A percentile compares a stretch with the other conserved stretches of the same genome.
Conservation (phyloP, 805 yeast species). For the Starmerella etchellsii region DNA sequence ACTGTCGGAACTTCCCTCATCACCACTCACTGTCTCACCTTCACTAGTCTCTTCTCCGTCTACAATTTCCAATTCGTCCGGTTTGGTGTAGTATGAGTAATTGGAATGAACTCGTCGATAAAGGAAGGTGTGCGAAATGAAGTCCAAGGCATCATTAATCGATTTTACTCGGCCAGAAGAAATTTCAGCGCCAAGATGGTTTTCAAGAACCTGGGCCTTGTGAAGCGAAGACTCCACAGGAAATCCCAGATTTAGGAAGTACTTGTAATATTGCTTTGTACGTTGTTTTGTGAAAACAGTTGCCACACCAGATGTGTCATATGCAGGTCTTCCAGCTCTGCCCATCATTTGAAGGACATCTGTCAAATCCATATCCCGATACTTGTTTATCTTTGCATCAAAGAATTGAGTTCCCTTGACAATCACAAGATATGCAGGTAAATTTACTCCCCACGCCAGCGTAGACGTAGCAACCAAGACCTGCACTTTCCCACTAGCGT, state of each 20-base stretch:
- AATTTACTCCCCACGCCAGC: slow-evolving; percentile 98
- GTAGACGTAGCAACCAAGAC: slow-evolving; percentile 95
- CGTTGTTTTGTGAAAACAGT: slow-evolving; percentile 74
- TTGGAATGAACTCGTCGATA: slow-evolving; percentile 64
- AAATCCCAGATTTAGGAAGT: slow-evolving; percentile 64
- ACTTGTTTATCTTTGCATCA: slow-evolving; percentile 75
- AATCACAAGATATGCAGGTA: slow-evolving; percentile 95
- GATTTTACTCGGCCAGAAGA: slow-evolving; percentile 53
- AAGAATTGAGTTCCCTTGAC: slow-evolving; percentile 91
- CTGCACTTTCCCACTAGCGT: slow-evolving; percentile 67
- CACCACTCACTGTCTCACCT: not conserved
- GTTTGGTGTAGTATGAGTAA: slow-evolving; percentile 56
- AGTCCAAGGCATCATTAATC: slow-evolving; percentile 60
- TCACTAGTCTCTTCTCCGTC: not conserved
- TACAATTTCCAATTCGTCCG: not conserved
- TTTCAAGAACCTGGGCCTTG: slow-evolving; percentile 45
- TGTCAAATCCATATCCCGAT: slow-evolving; percentile 86
- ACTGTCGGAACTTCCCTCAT: not conserved
- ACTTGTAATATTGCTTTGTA: slow-evolving; percentile 63
- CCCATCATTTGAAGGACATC: slow-evolving; percentile 94
- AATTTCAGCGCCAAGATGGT: slow-evolving; percentile 73
- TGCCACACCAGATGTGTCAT: slow-evolving; percentile 90
- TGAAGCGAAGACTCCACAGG: slow-evolving; percentile 74
- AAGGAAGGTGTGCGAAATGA: slow-evolving; percentile 63
- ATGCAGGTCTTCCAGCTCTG: slow-evolving; percentile 93